These are phyloP conservation scores for Oryza officinalis DNA, from an alignment of 176 grass and related monocot species.

Conservation along the genomic window DNA sequence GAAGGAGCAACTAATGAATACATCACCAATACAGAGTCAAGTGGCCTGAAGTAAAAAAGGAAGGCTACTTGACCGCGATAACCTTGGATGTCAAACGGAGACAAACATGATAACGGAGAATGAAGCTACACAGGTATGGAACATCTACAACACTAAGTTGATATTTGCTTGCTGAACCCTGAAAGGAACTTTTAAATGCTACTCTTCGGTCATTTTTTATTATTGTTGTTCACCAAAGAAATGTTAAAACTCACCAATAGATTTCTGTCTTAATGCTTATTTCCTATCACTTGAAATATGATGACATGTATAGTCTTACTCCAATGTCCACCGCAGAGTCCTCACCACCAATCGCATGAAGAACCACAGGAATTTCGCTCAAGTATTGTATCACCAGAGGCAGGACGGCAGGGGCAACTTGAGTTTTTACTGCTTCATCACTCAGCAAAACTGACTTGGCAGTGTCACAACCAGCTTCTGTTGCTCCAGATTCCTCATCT, in stretches of 20 bases:
- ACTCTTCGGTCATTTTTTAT: conserved; percentile 22
- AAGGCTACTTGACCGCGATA: conserved; percentile 34
- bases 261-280: conserved; percentile 17
- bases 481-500: conserved; percentile 38
- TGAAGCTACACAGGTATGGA: conserved; percentile 24
- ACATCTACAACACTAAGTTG: conserved; percentile 45
- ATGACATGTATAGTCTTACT: conserved; percentile 65
- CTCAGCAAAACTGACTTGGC: conserved; percentile 35
- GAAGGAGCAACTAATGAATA: not conserved
- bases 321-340: conserved; percentile 66
- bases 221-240: conserved; percentile 25
- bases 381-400: conserved; percentile 74
- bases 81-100: conserved; percentile 10
- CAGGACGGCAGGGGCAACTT: conserved; percentile 54
- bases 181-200: not conserved
- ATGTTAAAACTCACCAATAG: conserved; percentile 12
- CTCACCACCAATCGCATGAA: conserved; percentile 78
- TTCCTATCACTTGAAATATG: conserved; percentile 67
- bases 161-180: conserved; percentile 21
- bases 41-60: conserved; percentile 48
- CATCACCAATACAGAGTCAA: conserved; percentile 10
- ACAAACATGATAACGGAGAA: conserved; percentile 18
- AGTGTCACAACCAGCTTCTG: conserved; percentile 6
- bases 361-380: conserved; percentile 72
- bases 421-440: conserved; percentile 33